Base-by-base conservation (phyloP, 495 filamentous ascomycete genomes). In the Daldinia caldariorum region DNA sequence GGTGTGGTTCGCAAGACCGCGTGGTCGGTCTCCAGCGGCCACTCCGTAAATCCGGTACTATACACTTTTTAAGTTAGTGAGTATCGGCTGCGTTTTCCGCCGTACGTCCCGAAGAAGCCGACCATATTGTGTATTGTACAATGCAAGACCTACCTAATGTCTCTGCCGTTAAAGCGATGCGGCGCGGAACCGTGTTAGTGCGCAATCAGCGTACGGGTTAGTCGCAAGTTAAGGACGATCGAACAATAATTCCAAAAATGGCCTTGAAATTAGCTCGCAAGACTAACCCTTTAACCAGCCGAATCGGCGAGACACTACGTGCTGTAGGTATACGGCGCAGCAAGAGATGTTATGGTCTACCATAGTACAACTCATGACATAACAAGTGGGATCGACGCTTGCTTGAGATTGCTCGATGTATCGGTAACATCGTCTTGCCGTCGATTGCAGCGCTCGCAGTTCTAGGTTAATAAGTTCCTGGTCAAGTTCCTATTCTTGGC, bases 361-460 rank as follows among this genome's bases (percentile, higher is more conserved):
- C n/a, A n/a, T n/a, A n/a, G n/a, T n/a, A 57, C 57, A 65, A 55
- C 70, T 68, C 61, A 38, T 41, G 61, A 49, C 57, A 57, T 58
- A 72, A 58, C 41, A 55, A 63, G 70, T 61, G 70, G 65, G 70
- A 72, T 68, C 58, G 65, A 54, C 70, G 51, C 56, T 32, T 22
- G 61, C 64, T 59, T 56, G 47, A 72, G 65, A 72, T 72, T 72
- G 61, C 64, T 72, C 56, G 29, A 68, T 72, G 70, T 59, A 65
- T 49, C 49, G 61, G 64, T 68, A 72, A 58, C 65, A 67, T 72
- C 54, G 50, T 58, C 60, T 35, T 56, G 13, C 56, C 9, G 16
- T 34, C 58, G 61, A 45, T 53, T 49, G 51, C 22, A 50, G 14
- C 45, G 12, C 61, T 65, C 38, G 54, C 8, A 18, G 18, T 4